Percentiles rank a stretch among this genome's conserved stretches.
phyloP scores from a whole-genome alignment of 495 filamentous ascomycete species.

The Talaromyces adpressus region DNA sequence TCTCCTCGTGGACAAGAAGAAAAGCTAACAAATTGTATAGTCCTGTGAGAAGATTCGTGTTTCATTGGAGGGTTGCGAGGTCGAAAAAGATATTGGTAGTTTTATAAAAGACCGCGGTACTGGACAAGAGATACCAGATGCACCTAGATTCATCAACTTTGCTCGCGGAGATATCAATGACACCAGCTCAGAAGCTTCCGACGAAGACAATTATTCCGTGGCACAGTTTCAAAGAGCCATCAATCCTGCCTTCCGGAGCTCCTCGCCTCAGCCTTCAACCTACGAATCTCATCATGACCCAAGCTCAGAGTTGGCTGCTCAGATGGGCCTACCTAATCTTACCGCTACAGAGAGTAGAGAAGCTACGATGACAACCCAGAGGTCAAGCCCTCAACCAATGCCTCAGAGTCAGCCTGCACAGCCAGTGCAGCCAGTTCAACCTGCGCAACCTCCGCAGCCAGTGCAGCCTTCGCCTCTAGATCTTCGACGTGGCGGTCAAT shows the following conservation, averaged over 20 bases:
- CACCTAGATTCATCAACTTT: conserved; percentile 98
- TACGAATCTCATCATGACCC: conserved; percentile 88
- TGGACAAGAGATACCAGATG: conserved; percentile 93
- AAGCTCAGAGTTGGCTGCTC: conserved; percentile 56
- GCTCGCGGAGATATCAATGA: conserved; percentile 85
- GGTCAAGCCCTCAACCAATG: conserved; percentile 14
- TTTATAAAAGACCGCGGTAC: conserved; percentile 92
- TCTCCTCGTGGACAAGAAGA: background rate
- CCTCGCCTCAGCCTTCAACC: conserved; percentile 80
- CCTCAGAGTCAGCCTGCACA: conserved; percentile 10
- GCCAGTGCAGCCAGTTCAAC: conserved; percentile 9
- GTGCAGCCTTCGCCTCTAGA: conserved; percentile 41
- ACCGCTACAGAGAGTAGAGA: conserved; percentile 44
- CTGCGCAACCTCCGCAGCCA: conserved; percentile 11
- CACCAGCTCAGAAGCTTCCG: conserved; percentile 70
- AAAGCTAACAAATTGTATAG: conserved; percentile 23
- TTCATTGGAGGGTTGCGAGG: conserved; percentile 89
- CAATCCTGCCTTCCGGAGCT: conserved; percentile 89
- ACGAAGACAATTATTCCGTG: conserved; percentile 79
- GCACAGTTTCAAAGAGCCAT: conserved; percentile 93
- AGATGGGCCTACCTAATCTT: conserved; percentile 51
- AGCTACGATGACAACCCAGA: conserved; percentile 47
- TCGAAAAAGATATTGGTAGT: conserved; percentile 83
- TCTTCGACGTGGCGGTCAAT: conserved; percentile 41
- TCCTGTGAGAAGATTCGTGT: conserved; percentile 96